These are phyloP conservation scores for Ceratocystis papillata DNA, from an alignment of 2,329 filamentous ascomycete genomes.

Conservation along the genomic window DNA sequence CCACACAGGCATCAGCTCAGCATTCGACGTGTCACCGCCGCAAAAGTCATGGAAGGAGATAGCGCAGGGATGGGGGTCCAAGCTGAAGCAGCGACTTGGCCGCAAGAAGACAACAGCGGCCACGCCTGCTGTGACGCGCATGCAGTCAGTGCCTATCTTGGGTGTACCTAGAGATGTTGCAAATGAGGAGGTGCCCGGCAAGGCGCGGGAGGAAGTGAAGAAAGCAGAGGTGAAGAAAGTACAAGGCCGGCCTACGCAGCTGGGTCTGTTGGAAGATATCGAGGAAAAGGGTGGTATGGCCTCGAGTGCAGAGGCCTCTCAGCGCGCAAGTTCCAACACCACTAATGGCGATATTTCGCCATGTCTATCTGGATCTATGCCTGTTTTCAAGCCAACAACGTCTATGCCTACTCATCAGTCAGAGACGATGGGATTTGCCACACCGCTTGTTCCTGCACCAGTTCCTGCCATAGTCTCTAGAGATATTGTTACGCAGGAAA, in stretches of 20 bases:
- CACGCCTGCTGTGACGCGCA: constrained; percentile 5
- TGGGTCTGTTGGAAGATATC: neutral
- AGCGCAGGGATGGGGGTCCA: constrained; percentile 17
- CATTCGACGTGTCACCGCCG: constrained; percentile 21
- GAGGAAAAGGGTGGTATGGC: neutral
- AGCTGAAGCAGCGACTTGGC: constrained; percentile 14
- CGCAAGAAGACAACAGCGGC: constrained; percentile 5
- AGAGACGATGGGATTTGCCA: neutral
- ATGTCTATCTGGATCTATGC: neutral
- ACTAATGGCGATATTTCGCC: neutral
- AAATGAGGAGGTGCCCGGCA: neutral
- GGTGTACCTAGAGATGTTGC: neutral
- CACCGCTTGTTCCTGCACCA: neutral
- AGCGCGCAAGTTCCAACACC: constrained; percentile 1
- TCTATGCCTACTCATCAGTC: neutral
- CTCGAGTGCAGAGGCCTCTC: neutral
- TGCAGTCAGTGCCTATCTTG: constrained; percentile 7
- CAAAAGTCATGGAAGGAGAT: constrained; percentile 16
- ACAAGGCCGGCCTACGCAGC: neutral
- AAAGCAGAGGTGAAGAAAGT: neutral
- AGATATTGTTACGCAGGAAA: neutral
- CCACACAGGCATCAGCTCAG: constrained; percentile 16
- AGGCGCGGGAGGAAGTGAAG: neutral
- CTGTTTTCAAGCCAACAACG: neutral
- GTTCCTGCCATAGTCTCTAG: neutral